Conservation (phyloP, 495 filamentous ascomycete species). For the Peziza echinospora region DNA sequence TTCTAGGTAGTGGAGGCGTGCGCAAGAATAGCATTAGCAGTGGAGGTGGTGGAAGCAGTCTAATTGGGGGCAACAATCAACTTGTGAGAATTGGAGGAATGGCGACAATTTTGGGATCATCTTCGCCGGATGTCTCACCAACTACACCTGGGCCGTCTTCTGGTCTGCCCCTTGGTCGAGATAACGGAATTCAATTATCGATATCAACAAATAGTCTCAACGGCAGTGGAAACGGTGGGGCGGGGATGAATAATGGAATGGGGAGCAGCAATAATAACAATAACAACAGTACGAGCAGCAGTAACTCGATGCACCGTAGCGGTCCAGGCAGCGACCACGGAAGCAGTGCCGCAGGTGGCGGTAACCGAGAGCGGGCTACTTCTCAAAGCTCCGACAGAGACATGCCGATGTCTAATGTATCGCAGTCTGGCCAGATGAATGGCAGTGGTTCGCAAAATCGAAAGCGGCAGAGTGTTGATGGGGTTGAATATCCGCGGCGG, state of each 20-base stretch:
- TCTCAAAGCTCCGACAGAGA: slow-evolving; percentile 13
- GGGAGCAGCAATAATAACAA: not conserved
- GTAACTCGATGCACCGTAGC: not conserved
- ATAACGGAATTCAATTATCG: not conserved
- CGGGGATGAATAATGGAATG: not conserved
- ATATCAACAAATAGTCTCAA: not conserved
- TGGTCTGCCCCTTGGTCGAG: slow-evolving; percentile 8
- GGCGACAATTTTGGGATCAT: slow-evolving; percentile 15
- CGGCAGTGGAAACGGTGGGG: too few relatives aligned
- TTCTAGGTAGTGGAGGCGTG: too few relatives aligned
- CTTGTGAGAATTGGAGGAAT: slow-evolving; percentile 11
- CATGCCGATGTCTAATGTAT: slow-evolving; percentile 9
- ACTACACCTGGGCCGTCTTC: slow-evolving; percentile 11
- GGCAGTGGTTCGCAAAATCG: slow-evolving; percentile 20
- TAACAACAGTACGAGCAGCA: not conserved
- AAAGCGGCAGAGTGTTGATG: slow-evolving; percentile 43
- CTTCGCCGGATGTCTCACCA: slow-evolving; percentile 17
- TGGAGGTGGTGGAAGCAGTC: too few relatives aligned
- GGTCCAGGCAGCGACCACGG: not conserved
- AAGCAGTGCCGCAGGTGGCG: not conserved
- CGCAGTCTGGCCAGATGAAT: not conserved
- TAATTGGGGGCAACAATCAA: not conserved
- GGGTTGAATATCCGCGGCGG: slow-evolving; percentile 44
- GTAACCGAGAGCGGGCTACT: not conserved
- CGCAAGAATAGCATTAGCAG: slow-evolving; percentile 16